Percentiles rank a stretch among this genome's conserved stretches.
phyloP scores from a whole-genome alignment of 2,329 filamentous ascomycete species.

The Endocalyx cinctus region DNA sequence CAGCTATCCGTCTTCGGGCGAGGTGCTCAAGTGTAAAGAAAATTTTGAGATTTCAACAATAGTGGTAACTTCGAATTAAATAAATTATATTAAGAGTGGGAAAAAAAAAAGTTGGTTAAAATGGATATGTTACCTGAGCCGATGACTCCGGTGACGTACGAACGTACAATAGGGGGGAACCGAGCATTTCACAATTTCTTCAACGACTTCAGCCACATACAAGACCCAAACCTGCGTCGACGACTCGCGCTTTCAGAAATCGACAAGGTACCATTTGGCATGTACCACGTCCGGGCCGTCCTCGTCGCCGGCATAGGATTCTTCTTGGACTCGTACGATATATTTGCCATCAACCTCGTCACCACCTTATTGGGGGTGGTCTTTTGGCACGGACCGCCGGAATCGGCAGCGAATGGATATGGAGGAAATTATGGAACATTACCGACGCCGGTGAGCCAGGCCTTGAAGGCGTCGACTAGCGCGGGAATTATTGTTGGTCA shows the following conservation, averaged over 20 bases:
- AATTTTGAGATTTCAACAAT: no score
- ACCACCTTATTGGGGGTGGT: constrained; percentile 70
- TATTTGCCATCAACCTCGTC: constrained; percentile 75
- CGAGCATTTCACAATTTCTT: constrained; percentile 71
- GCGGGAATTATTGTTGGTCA: constrained; percentile 77
- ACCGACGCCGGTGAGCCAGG: constrained; percentile 62
- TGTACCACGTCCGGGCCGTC: constrained; percentile 71
- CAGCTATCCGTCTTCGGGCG: no score
- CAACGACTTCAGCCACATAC: constrained; percentile 61
- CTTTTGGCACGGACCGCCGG: constrained; percentile 56
- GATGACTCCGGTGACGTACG: constrained; percentile 27
- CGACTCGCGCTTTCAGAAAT: constrained; percentile 74
- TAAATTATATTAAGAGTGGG: no score
- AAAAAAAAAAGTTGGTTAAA: no score
- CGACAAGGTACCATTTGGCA: constrained; percentile 72
- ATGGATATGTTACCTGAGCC: constrained; percentile 39
- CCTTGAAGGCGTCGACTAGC: constrained; percentile 77
- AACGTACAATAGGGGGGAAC: constrained; percentile 56
- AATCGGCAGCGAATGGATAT: constrained; percentile 37
- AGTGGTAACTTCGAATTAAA: no score
- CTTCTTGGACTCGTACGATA: constrained; percentile 77
- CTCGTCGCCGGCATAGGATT: constrained; percentile 77
- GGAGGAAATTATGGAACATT: constrained; percentile 51
- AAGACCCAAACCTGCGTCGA: constrained; percentile 71
- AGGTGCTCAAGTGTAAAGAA: no score